Percentiles rank a stretch among this genome's conserved stretches.
phyloP scores from a whole-genome alignment of 495 filamentous ascomycete genomes.

The Bacidia gigantensis region DNA sequence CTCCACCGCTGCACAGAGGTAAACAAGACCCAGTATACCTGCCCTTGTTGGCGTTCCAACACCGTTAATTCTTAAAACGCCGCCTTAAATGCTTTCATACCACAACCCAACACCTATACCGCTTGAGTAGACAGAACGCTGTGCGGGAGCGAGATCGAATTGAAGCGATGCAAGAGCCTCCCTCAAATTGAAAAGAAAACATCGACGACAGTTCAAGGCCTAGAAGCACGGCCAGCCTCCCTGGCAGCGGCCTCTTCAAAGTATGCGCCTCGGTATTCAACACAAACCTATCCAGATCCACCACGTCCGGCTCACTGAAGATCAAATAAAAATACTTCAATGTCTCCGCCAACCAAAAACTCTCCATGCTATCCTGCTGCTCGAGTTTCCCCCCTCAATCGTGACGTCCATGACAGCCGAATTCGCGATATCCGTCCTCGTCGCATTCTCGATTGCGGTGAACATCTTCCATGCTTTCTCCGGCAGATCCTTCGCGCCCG shows the following conservation, averaged over 20 bases:
- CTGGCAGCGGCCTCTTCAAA: slow-evolving; percentile 36
- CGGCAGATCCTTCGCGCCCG: slow-evolving; percentile 49
- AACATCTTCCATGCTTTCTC: slow-evolving; percentile 73
- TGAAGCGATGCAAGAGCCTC: too few species aligned
- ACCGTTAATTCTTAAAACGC: too few species aligned
- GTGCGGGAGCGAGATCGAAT: too few species aligned
- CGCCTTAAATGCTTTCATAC: too few species aligned
- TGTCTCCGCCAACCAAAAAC: slow-evolving; percentile 59
- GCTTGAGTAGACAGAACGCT: too few species aligned
- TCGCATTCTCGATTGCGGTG: slow-evolving; percentile 43
- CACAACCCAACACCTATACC: too few species aligned
- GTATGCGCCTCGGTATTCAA: slow-evolving; percentile 72
- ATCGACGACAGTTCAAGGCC: too few species aligned
- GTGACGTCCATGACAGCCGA: slow-evolving; percentile 46
- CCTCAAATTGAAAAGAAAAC: too few species aligned
- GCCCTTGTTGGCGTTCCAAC: too few species aligned
- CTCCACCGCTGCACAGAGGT: too few species aligned
- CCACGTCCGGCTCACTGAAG: slow-evolving; percentile 54
- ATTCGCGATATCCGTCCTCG: slow-evolving; percentile 43
- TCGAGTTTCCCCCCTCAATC: slow-evolving; percentile 14
- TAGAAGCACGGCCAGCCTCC: too few species aligned
- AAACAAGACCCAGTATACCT: too few species aligned
- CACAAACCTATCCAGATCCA: slow-evolving; percentile 60
- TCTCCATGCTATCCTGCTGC: slow-evolving; percentile 39
- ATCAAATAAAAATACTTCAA: slow-evolving; percentile 91